These are phyloP conservation scores for Miscanthus lutarioriparius DNA, from an alignment of 176 grass and related monocot species.

Conservation along the genomic window DNA sequence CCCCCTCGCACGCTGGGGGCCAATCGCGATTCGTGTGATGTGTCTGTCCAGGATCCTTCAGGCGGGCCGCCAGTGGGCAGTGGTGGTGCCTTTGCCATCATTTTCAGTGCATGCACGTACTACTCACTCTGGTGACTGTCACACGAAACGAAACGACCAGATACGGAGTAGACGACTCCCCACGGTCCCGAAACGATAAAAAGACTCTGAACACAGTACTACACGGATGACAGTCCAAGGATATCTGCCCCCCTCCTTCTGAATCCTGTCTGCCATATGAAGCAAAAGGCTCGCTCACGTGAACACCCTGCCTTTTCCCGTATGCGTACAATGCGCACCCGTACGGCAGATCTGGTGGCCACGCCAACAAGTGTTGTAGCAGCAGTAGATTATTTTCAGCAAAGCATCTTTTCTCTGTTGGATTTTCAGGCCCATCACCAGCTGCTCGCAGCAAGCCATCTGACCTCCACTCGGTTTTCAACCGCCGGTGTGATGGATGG, in stretches of 20 bases:
- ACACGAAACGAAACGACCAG: background rate
- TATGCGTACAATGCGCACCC: background rate
- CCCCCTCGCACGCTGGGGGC: background rate
- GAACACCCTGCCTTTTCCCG: constrained; percentile 6
- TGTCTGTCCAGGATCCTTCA: background rate
- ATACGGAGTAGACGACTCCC: too few species aligned
- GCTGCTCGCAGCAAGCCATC: background rate
- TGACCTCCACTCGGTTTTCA: background rate
- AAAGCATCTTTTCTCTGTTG: background rate
- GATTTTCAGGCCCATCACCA: constrained; percentile 1
- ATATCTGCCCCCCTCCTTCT: background rate
- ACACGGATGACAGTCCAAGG: background rate
- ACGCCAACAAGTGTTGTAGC: background rate
- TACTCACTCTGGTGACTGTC: background rate
- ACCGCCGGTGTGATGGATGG: background rate
- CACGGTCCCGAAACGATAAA: constrained; percentile 16
- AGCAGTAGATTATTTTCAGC: background rate
- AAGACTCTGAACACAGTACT: too few species aligned
- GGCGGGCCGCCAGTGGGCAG: background rate
- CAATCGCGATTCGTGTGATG: constrained; percentile 7
- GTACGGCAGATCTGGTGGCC: constrained; percentile 15
- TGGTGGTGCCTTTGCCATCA: background rate
- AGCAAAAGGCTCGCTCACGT: constrained; percentile 29
- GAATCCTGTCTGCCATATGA: constrained; percentile 44
- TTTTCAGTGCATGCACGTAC: constrained; percentile 35